phyloP scores from a whole-genome alignment of 768 basidiomycete genomes.

The Obba rivulosa region DNA sequence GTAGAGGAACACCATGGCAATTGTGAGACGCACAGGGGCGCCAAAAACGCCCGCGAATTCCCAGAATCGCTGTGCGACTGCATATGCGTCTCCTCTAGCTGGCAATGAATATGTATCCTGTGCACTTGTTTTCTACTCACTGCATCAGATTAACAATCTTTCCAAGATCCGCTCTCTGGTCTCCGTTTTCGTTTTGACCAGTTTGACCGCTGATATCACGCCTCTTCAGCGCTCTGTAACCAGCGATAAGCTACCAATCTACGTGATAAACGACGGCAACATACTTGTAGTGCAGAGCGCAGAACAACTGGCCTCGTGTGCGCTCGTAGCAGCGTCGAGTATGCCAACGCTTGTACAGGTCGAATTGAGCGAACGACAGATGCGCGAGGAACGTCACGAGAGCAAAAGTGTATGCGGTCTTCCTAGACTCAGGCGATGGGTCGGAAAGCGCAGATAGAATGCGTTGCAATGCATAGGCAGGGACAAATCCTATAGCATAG shows the following conservation, averaged over 20 bases:
- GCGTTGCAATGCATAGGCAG: slow-evolving; percentile 57
- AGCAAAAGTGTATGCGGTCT: slow-evolving; percentile 53
- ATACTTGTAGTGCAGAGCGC: slow-evolving; percentile 58
- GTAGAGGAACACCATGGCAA: slow-evolving; percentile 69
- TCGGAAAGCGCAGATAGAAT: slow-evolving; percentile 48
- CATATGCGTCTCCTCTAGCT: slow-evolving; percentile 61
- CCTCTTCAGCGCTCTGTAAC: slow-evolving; percentile 41
- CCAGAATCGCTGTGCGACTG: slow-evolving; percentile 70
- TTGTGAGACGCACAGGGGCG: slow-evolving; percentile 57
- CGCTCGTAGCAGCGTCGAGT: slow-evolving; percentile 66
- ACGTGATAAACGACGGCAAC: not conserved
- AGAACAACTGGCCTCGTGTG: slow-evolving; percentile 67
- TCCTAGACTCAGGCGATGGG: slow-evolving; percentile 33
- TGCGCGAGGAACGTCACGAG: slow-evolving; percentile 55
- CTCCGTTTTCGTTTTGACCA: slow-evolving; percentile 23
- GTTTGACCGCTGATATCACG: slow-evolving; percentile 50
- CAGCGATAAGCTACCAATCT: not conserved
- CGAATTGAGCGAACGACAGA: slow-evolving; percentile 63
- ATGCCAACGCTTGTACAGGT: slow-evolving; percentile 61
- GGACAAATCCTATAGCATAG: slow-evolving; percentile 49
- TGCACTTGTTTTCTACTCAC: slow-evolving; percentile 24
- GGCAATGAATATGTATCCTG: not conserved
- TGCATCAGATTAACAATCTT: slow-evolving; percentile 75
- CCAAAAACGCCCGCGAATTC: slow-evolving; percentile 61
- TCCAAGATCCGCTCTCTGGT: slow-evolving; percentile 49